A percentile compares a stretch with the other conserved stretches of the same genome.
Evolutionary conservation across 805 yeast species (phyloP).

Genomic region (Candida silvatica): DNA sequence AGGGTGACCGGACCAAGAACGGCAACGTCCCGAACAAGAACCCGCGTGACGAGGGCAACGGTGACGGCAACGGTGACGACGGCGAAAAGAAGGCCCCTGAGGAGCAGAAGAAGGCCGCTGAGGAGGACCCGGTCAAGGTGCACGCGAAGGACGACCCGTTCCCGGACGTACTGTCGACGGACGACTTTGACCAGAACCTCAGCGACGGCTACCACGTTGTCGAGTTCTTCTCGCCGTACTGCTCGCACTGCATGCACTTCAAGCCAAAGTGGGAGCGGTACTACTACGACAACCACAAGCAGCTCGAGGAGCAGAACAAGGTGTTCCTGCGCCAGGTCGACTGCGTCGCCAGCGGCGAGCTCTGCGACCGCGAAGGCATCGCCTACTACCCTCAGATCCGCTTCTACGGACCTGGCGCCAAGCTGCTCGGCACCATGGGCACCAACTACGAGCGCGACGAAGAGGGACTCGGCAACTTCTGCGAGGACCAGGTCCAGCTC

Average conservation of each 20-base stretch:
- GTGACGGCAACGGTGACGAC: too few species aligned
- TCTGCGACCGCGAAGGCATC: constrained; percentile 64
- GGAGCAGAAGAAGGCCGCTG: too few species aligned
- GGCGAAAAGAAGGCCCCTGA: too few species aligned
- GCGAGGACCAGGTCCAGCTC: constrained; percentile 38
- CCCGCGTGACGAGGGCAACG: too few species aligned
- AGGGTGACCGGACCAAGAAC: too few species aligned
- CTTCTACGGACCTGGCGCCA: constrained; percentile 53
- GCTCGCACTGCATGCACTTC: constrained; percentile 69
- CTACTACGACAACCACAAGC: constrained; percentile 38
- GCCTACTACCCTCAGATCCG: constrained; percentile 61
- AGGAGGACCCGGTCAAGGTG: too few species aligned
- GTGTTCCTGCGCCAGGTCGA: constrained; percentile 69
- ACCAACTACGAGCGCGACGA: constrained; percentile 33
- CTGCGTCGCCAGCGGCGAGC: constrained; percentile 80
- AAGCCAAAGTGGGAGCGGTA: constrained; percentile 81
- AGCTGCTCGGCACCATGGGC: constrained; percentile 37
- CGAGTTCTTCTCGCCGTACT: constrained; percentile 87
- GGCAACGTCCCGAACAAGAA: too few species aligned
- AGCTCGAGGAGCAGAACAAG: constrained; percentile 35
- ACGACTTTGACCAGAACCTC: constrained; percentile 41
- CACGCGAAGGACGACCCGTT: constrained; percentile 16
- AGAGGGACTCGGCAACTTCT: constrained; percentile 42
- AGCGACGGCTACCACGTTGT: constrained; percentile 58
- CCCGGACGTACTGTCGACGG: constrained; percentile 44